Conservation (phyloP, 208 protist genomes). For the Wallacemonas sp. region DNA sequence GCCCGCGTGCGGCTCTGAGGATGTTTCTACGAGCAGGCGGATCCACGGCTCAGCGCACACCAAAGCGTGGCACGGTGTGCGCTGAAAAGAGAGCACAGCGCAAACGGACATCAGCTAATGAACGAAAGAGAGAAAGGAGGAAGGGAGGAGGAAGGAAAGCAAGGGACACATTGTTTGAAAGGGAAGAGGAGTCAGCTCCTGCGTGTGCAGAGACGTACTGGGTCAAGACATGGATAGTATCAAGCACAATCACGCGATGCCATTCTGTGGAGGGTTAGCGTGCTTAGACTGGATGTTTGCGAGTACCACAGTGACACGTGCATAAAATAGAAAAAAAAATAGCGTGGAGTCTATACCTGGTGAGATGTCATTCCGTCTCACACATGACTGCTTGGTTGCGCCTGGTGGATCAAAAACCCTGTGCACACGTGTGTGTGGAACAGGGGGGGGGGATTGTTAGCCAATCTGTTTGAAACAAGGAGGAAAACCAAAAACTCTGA, state of each 20-base stretch:
- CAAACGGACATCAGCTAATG: not conserved
- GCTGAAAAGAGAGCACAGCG: not conserved
- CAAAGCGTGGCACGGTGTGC: not conserved
- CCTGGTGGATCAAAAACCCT: not conserved
- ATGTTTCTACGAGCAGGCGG: not conserved
- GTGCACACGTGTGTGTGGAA: not conserved
- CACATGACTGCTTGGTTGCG: not conserved
- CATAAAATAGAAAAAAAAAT: no score
- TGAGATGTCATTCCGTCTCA: no score
- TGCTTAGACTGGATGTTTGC: no score
- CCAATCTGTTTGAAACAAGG: not conserved
- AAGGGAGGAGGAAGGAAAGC: not conserved
- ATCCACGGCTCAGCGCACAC: not conserved
- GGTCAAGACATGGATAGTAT: not conserved
- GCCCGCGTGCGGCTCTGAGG: not conserved
- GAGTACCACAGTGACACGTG: no score
- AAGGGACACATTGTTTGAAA: not conserved
- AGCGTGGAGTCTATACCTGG: no score
- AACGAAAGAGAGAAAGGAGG: not conserved
- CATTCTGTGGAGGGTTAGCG: no score
- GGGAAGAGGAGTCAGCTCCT: no score
- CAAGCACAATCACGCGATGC: no score
- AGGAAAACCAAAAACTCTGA: not conserved
- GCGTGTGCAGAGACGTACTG: not conserved
- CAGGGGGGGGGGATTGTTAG: not conserved